These are phyloP conservation scores for Ophiostoma tasmaniense DNA, from an alignment of 2,329 filamentous ascomycete species.

Conservation along the genomic window DNA sequence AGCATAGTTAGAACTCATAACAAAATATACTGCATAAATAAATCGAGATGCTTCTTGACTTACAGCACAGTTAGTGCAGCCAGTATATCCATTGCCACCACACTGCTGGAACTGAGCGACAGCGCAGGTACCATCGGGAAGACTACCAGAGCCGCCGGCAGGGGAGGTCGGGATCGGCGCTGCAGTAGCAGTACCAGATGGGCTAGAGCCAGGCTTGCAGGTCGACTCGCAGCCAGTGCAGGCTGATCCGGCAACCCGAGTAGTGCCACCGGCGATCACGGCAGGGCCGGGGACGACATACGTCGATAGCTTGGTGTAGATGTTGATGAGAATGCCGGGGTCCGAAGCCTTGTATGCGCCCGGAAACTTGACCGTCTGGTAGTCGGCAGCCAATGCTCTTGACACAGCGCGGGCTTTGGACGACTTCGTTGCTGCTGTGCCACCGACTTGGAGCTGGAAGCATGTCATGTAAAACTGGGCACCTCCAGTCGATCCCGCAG, in stretches of 20 bases:
- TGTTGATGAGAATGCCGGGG: constrained; percentile 40
- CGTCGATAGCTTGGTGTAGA: constrained; percentile 31
- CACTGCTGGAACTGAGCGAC: neutral
- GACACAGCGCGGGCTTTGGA: constrained; percentile 26
- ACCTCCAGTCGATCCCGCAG: neutral
- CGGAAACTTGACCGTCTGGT: constrained; percentile 30
- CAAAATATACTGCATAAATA: neutral
- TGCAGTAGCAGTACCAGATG: neutral
- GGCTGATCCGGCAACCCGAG: neutral
- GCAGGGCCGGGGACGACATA: neutral
- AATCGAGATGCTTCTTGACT: constrained; percentile 24
- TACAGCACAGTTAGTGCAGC: constrained; percentile 34
- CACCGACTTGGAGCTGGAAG: neutral
- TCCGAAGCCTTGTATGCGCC: constrained; percentile 37
- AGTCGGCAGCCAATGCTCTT: neutral
- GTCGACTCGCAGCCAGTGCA: neutral
- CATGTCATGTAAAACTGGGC: neutral
- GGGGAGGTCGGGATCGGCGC: neutral
- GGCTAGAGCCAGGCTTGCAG: neutral
- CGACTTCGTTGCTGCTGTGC: neutral
- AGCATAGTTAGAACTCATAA: neutral
- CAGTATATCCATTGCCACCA: constrained; percentile 26
- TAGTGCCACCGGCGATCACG: neutral
- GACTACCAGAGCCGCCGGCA: neutral
- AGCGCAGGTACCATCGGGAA: neutral